A percentile compares a stretch with the other conserved stretches of the same genome.
These are phyloP conservation scores for Eutreptiella sp. DNA, from an alignment of 208 protist genomes.

Conservation along the genomic window DNA sequence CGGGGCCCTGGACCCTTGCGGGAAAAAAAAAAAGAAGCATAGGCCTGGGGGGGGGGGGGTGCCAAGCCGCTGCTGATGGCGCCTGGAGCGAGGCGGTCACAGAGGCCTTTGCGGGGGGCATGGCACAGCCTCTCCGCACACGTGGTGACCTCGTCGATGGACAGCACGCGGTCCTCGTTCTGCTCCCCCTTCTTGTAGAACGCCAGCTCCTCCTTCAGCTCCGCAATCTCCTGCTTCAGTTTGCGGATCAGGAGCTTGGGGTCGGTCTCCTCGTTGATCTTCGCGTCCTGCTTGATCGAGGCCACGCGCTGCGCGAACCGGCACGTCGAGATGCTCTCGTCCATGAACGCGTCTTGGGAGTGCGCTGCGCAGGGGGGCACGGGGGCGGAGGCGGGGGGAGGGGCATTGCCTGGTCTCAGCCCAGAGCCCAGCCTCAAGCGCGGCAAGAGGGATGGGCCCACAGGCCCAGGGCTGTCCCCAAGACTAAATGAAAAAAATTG, in stretches of 20 bases:
- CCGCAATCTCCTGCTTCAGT: slow-evolving; percentile 71
- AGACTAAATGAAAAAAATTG: too few species aligned
- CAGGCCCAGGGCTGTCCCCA: not conserved
- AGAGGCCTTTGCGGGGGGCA: too few species aligned
- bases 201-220: slow-evolving; percentile 72
- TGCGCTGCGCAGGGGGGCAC: not conserved
- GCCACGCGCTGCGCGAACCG: slow-evolving; percentile 55
- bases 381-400: not conserved
- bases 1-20: too few species aligned
- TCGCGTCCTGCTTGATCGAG: slow-evolving; percentile 44
- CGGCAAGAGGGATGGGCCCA: not conserved
- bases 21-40: too few species aligned
- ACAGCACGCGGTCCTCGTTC: slow-evolving; percentile 48
- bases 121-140: too few species aligned
- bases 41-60: too few species aligned
- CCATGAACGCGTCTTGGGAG: slow-evolving; percentile 19
- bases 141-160: slow-evolving; percentile 59
- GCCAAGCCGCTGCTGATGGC: too few species aligned
- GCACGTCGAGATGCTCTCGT: slow-evolving; percentile 59
- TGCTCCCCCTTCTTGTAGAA: slow-evolving; percentile 54
- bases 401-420: slow-evolving; percentile 5
- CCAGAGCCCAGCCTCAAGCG: too few species aligned
- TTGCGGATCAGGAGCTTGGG: slow-evolving; percentile 70
- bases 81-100: too few species aligned
- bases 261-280: slow-evolving; percentile 73